Conservation (phyloP, 257 asterid genomes). For the Rubia yunnanensis region DNA sequence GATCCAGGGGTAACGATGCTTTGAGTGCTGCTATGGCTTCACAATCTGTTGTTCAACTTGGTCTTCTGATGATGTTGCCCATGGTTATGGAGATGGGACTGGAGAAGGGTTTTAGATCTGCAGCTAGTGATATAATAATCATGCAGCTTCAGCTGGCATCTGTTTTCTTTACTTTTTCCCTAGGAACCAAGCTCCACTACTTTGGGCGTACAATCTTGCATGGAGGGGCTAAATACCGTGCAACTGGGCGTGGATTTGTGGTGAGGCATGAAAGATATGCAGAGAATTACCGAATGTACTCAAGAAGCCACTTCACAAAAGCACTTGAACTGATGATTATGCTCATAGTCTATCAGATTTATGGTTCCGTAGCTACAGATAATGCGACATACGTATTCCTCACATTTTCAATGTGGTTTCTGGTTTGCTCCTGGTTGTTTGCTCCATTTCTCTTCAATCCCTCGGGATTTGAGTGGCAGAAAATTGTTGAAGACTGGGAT, state of each 20-base stretch:
- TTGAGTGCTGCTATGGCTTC: constrained; percentile 80
- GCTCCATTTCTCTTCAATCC: constrained; percentile 92
- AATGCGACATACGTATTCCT: constrained; percentile 24
- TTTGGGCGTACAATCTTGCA: constrained; percentile 86
- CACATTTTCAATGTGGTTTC: constrained; percentile 78
- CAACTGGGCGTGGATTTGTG: constrained; percentile 98
- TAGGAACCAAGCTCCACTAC: constrained; percentile 92
- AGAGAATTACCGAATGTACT: constrained; percentile 91
- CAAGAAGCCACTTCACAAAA: constrained; percentile 87
- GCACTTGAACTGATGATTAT: constrained; percentile 67
- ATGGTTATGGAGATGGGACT: constrained; percentile 98
- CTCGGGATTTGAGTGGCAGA: constrained; percentile 96
- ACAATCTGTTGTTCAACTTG: constrained; percentile 85
- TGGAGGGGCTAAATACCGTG: constrained; percentile 94
- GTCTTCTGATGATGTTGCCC: constrained; percentile 79
- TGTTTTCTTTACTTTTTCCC: constrained; percentile 90
- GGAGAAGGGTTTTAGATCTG: constrained; percentile 86
- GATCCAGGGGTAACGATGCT: constrained; percentile 57
- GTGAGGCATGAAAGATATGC: constrained; percentile 87
- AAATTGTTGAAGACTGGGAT: constrained; percentile 89
- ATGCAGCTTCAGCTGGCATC: constrained; percentile 93
- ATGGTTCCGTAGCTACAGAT: constrained; percentile 39
- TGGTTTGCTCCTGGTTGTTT: constrained; percentile 77
- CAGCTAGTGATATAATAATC: constrained; percentile 63
- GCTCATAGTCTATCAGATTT: constrained; percentile 54